Conservation (phyloP, 202 grass and related monocot genomes). For the Bolboschoenoplectus hybrid region DNA sequence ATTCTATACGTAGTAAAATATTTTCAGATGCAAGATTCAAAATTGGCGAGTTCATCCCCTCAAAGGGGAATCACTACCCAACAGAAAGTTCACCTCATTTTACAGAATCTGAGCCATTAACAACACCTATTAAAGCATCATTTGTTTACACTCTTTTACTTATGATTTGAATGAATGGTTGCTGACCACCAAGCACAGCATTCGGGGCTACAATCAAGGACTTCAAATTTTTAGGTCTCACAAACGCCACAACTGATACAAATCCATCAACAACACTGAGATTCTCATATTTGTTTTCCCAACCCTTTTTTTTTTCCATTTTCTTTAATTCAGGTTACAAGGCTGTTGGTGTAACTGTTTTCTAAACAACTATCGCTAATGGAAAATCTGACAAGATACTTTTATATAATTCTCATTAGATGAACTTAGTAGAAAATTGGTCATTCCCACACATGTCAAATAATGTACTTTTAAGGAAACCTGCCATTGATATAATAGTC, state of each 20-base stretch:
- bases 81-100: neutral
- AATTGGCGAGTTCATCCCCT: neutral
- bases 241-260: neutral
- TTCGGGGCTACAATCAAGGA: neutral
- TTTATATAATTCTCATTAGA: neutral
- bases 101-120: neutral
- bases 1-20: neutral
- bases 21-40: neutral
- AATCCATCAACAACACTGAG: neutral
- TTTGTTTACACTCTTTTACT: neutral
- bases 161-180: neutral
- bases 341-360: neutral
- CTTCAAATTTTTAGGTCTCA: neutral
- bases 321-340: neutral
- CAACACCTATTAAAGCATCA: neutral
- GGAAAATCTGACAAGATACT: neutral
- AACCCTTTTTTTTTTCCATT: neutral
- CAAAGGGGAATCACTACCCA: neutral
- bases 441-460: neutral
- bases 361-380: neutral
- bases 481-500: neutral
- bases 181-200: neutral
- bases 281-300: neutral
- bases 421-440: neutral
- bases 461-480: neutral